Evolutionary conservation across 257 asterid genomes (phyloP).

Genomic region (Solanum pimpinellifolium): DNA sequence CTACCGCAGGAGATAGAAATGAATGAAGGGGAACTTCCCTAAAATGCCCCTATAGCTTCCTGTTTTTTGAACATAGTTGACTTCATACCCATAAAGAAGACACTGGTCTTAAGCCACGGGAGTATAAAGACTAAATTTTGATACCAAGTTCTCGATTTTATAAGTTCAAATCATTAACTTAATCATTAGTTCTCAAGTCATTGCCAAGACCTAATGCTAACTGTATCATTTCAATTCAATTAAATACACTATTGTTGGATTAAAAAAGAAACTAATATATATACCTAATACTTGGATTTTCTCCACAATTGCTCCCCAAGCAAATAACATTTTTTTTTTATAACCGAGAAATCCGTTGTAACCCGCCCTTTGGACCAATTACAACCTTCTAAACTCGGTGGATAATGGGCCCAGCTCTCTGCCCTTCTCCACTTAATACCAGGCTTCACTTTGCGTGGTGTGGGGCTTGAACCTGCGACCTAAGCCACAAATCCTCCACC

Average conservation of each 20-base stretch:
- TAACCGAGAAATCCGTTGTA: background rate
- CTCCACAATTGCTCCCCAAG: background rate
- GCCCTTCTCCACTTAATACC: background rate
- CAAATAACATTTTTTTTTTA: background rate
- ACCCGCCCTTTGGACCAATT: background rate
- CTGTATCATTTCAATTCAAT: background rate
- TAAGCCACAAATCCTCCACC: background rate
- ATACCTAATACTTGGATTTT: background rate
- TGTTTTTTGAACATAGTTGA: background rate
- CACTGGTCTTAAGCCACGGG: background rate
- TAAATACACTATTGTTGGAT: background rate
- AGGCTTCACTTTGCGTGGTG: background rate
- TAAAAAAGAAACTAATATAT: background rate
- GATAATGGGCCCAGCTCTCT: background rate
- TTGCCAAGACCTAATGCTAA: background rate
- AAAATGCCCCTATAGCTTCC: background rate
- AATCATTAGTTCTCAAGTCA: background rate
- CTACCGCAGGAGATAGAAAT: background rate
- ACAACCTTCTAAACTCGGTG: background rate
- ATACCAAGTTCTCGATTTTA: background rate
- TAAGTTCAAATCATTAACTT: background rate
- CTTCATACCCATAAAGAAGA: background rate
- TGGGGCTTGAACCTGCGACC: background rate
- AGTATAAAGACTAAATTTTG: background rate
- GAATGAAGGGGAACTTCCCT: background rate